Evolutionary conservation across 805 yeast genomes (phyloP).

Genomic region (Tetrapisispora fleetii): DNA sequence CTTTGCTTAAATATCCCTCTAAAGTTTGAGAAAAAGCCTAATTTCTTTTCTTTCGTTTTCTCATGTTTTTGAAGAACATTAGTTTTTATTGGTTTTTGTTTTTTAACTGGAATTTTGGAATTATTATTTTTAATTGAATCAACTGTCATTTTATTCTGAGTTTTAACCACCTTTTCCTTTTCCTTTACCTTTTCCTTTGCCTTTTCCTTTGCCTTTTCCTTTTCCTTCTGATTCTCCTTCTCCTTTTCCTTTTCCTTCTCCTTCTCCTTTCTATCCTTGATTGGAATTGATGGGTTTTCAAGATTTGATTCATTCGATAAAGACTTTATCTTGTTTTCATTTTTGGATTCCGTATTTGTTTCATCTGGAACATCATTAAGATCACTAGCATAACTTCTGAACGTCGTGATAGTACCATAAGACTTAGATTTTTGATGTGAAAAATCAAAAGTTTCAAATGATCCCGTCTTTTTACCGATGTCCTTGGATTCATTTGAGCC

Average conservation of each 20-base stretch:
- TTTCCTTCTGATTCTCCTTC: neutral
- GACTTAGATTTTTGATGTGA: constrained; percentile 13
- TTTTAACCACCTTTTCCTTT: neutral
- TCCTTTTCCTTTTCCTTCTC: neutral
- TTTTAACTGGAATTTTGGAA: neutral
- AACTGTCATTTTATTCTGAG: neutral
- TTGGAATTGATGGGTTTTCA: neutral
- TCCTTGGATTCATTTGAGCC: neutral
- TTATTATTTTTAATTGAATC: neutral
- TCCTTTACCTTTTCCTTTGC: neutral
- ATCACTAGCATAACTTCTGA: constrained; percentile 24
- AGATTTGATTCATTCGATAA: neutral
- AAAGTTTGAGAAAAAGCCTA: constrained; percentile 10
- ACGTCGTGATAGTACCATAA: constrained; percentile 26
- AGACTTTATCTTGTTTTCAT: neutral
- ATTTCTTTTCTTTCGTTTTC: constrained; percentile 9
- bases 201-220: neutral
- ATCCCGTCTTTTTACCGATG: neutral
- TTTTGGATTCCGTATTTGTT: neutral
- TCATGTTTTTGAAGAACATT: neutral
- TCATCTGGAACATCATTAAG: constrained; percentile 7
- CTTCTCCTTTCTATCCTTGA: too few relatives aligned
- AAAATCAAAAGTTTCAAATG: neutral
- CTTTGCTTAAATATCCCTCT: constrained; percentile 13
- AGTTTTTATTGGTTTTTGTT: neutral